Percentiles rank a stretch among this genome's conserved stretches.
Conservation (phyloP, 768 basidiomycete genomes). For the Tulasnella sp. region DNA sequence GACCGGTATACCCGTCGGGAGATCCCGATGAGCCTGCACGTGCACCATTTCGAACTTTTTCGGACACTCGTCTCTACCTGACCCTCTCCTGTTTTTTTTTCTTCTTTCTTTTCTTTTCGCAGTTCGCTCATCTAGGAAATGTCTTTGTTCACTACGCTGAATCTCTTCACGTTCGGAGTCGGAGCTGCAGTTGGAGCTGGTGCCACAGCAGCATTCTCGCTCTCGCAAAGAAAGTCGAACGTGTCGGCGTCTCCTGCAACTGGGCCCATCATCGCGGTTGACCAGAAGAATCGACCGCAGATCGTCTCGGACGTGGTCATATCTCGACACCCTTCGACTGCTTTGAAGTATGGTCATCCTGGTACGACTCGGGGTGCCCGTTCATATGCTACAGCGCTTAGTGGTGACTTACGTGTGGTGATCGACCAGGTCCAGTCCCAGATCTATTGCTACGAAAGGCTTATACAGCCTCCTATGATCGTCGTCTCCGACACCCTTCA, state of each 20-base stretch:
- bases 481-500: slow-evolving; percentile 78
- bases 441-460: slow-evolving; percentile 71
- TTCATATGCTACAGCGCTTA: background rate
- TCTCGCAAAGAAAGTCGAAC: background rate
- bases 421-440: slow-evolving; percentile 62
- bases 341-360: slow-evolving; percentile 72
- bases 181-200: slow-evolving; percentile 76
- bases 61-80: too few relatives aligned
- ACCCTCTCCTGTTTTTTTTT: too few relatives aligned
- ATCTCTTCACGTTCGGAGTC: slow-evolving; percentile 67
- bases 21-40: too few relatives aligned
- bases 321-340: slow-evolving; percentile 16
- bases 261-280: slow-evolving; percentile 34
- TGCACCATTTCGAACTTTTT: too few relatives aligned
- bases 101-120: too few relatives aligned
- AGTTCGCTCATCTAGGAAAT: slow-evolving; percentile 23
- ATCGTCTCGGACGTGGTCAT: background rate
- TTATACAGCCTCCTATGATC: slow-evolving; percentile 84
- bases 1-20: too few relatives aligned
- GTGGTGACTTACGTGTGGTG: background rate
- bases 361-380: slow-evolving; percentile 35
- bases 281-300: slow-evolving; percentile 8
- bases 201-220: slow-evolving; percentile 26
- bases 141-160: slow-evolving; percentile 41
- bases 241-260: background rate